Evolutionary conservation across 495 filamentous ascomycete genomes (phyloP), one percentile per base, ranked within the genome.

Genomic region (Xylaria acuta): DNA sequence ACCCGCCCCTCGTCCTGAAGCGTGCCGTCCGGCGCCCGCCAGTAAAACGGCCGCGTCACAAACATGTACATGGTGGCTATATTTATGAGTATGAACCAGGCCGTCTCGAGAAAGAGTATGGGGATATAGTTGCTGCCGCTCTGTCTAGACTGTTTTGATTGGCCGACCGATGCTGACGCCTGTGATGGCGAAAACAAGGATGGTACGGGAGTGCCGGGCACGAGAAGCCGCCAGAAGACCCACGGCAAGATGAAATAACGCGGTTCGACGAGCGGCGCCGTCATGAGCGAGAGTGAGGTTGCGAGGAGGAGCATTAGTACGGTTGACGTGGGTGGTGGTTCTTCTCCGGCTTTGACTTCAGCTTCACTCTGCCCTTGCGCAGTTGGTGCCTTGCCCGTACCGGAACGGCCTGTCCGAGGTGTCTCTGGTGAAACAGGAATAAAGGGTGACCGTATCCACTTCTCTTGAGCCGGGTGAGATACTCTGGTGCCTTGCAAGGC

Each of bases 181-280:
- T 25, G 58, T 1, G 41, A 45, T 45, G 32, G 47, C 20, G 49
- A 56, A 41, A 84, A n/a, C 87, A 72, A 5, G 79, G 54, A 22
- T 16, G 47, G 32, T 18, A 25, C 27, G 9, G 47, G 27, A 43
- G 62, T 59, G 16, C 63, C 12, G 11, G 92, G 92, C 0, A 98
- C 81, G 79, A 97, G 89, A 16, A 97, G 81, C 11, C 97, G 86
- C 93, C 94, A 99, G 77, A 98, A 89, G 36, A 97, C 88, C 96
- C 96, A 99, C 0, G 95, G 95, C 3, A 97, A 85, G 77, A 98
- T 95, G 78, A 97, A 95, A 78, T 99, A 99, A 5, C 96, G 88
- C 2, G 94, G 95, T 76, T 99, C 96, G 14, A 99, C 95, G 2
- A 99, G 87, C 3, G 96, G 94, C 0, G 97, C 95, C 0, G 94